phyloP scores from a whole-genome alignment of 768 basidiomycete species.

The Calocera cornea region DNA sequence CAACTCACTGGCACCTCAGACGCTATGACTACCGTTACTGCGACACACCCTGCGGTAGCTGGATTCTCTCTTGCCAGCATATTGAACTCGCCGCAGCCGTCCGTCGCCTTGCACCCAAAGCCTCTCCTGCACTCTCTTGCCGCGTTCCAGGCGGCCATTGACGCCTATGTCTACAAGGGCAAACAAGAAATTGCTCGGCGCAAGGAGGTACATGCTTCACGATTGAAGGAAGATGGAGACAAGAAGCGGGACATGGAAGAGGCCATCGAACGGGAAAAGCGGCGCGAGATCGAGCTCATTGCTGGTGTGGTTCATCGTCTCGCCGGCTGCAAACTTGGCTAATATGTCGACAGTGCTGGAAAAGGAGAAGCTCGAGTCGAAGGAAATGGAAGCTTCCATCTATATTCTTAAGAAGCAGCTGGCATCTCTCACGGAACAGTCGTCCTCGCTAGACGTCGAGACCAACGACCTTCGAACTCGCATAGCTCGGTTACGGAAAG shows the following conservation, averaged over 20 bases:
- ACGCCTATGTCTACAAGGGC: conserved; percentile 10
- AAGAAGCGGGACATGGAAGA: background rate
- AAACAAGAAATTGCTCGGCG: conserved; percentile 12
- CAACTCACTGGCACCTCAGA: background rate
- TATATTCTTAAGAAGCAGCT: conserved; percentile 12
- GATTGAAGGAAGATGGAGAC: conserved; percentile 1
- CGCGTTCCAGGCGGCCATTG: conserved; percentile 10
- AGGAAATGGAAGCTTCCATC: conserved; percentile 8
- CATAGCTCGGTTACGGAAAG: background rate
- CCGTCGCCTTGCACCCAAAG: background rate
- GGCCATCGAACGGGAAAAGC: conserved; percentile 1
- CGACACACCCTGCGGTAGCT: background rate
- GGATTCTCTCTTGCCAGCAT: background rate
- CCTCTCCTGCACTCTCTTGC: conserved; percentile 9
- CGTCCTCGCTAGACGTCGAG: conserved; percentile 6
- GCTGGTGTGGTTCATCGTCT: background rate
- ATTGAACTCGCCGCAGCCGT: background rate
- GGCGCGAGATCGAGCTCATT: conserved; percentile 10
- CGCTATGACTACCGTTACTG: background rate
- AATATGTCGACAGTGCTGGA: conserved; percentile 5
- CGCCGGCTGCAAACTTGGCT: background rate
- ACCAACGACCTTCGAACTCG: background rate
- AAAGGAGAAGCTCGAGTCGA: conserved; percentile 10
- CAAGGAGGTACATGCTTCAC: conserved; percentile 5
- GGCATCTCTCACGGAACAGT: conserved; percentile 9